Percentiles rank a stretch among this genome's conserved stretches.
phyloP scores from a whole-genome alignment of 805 yeast species.

The Starmera caribaea region DNA sequence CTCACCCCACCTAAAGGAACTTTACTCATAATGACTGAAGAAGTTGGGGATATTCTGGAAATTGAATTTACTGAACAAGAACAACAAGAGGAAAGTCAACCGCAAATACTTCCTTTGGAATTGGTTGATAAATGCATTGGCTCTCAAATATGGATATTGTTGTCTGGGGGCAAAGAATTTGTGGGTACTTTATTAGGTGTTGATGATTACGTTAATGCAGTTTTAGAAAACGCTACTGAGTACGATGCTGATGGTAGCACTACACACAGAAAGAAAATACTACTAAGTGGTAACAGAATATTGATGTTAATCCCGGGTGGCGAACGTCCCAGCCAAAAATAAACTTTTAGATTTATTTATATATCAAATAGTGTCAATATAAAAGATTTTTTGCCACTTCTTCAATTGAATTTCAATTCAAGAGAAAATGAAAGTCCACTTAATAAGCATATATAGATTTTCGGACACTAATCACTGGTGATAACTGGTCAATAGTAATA shows the following conservation, averaged over 20 bases:
- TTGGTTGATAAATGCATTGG: slow-evolving; percentile 84
- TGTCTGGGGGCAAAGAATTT: slow-evolving; percentile 59
- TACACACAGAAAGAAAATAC: slow-evolving; percentile 45
- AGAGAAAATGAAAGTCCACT: too few species aligned
- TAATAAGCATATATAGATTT: too few species aligned
- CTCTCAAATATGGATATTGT: slow-evolving; percentile 63
- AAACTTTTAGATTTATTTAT: too few species aligned
- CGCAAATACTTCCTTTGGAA: slow-evolving; percentile 55
- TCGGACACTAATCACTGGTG: too few species aligned
- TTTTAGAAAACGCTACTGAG: slow-evolving; percentile 74
- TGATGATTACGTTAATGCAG: slow-evolving; percentile 92
- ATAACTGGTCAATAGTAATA: too few species aligned
- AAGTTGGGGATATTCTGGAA: too few species aligned
- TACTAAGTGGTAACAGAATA: slow-evolving; percentile 63
- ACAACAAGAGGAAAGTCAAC: not conserved
- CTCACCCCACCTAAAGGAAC: too few species aligned
- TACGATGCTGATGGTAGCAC: slow-evolving; percentile 34
- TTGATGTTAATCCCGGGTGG: slow-evolving; percentile 60
- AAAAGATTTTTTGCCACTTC: too few species aligned
- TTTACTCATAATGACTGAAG: too few species aligned
- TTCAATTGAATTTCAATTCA: too few species aligned
- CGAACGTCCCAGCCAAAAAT: slow-evolving; percentile 20
- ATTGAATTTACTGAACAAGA: not conserved
- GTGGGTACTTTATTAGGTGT: slow-evolving; percentile 86
- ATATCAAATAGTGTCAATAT: too few species aligned